Conservation (phyloP, 2,329 filamentous ascomycete genomes). For the Colletotrichum sp. region DNA sequence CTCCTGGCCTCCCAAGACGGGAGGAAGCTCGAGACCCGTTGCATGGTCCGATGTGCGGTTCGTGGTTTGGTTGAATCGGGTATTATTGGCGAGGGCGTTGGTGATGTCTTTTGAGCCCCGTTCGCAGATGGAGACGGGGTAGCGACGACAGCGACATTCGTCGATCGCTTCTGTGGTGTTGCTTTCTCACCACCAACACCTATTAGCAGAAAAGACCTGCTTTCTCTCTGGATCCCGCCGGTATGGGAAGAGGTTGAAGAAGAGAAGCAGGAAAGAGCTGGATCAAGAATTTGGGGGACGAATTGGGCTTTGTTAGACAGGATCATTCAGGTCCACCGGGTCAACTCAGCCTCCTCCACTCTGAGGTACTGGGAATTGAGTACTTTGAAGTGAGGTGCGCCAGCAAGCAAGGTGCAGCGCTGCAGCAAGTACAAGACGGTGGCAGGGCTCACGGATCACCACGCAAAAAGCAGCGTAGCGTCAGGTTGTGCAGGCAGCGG, state of each 20-base stretch:
- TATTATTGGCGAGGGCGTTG: not conserved
- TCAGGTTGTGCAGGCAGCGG: not conserved
- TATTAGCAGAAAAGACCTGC: not conserved
- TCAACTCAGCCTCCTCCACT: conserved; percentile 22
- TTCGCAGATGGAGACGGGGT: conserved; percentile 11
- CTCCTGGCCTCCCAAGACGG: conserved; percentile 51
- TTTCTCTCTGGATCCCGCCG: conserved; percentile 4
- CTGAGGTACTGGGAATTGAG: not conserved
- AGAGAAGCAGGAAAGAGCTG: not conserved
- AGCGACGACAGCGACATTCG: conserved; percentile 18
- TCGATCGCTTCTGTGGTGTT: conserved; percentile 4
- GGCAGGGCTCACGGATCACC: conserved; percentile 15
- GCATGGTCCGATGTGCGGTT: conserved; percentile 35
- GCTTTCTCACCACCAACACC: conserved; percentile 7
- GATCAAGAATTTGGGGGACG: conserved; percentile 5
- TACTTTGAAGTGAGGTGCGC: not conserved
- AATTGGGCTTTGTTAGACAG: conserved; percentile 21
- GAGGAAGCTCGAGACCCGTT: conserved; percentile 48
- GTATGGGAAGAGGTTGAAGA: not conserved
- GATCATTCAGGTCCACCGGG: conserved; percentile 16
- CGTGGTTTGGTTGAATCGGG: not conserved
- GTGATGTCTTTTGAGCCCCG: not conserved
- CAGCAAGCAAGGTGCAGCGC: not conserved
- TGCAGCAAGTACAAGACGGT: not conserved
- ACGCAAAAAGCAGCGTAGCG: conserved; percentile 3